Base-by-base conservation (phyloP, 192 early-diverging fungal genomes). In the Coemansia sp. region DNA sequence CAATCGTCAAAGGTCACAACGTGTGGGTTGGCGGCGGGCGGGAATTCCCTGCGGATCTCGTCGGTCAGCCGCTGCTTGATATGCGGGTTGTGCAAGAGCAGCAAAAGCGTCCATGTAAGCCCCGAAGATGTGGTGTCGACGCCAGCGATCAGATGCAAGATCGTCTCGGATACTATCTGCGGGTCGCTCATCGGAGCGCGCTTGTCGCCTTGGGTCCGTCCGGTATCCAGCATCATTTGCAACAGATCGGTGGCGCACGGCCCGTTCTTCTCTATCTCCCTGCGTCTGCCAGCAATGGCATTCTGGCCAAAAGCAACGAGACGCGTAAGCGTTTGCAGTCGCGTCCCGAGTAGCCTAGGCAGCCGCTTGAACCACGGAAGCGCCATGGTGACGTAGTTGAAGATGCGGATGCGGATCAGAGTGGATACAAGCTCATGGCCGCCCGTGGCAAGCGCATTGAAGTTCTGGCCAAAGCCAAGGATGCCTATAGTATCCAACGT, bases 91-190 rank as follows among this genome's bases (percentile, higher is more conserved):
- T 71, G 52, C 16, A 86, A 55, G 5, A 86, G 63, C 62, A 81
- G 62, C 0, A 67, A 49, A 48, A 84, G 15, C 1, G 83, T 73
- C 85, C 82, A 86, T 0, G 72, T 78, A 21, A 84, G 60, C 7
- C 78, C 76, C 12, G 62, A 39, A 15, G 78, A 65, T 4, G 85
- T 86, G 1, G 85, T 84, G 14, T 86, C 82, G 2, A 77, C 72
- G 1, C 85, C 85, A 0, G 81, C 78, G 2, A 84, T 57, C 21
- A 86, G 67, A 20, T 84, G 81, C 36, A 84, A 44, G 20, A 76
- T 68, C 0, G 64, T 67, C 43, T 86, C 82, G 5, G 74, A 69
- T 15, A 74, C 68, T 41, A 86, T 75, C 43, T 83, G 72, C 2
- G 58, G 26, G 23, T 83, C 73, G 36, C 18, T 72, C 68, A 83